Evolutionary conservation across 2,329 filamentous ascomycete genomes (phyloP), one percentile per base, ranked within the genome.

Genomic region (Aspergillus ochraceus): DNA sequence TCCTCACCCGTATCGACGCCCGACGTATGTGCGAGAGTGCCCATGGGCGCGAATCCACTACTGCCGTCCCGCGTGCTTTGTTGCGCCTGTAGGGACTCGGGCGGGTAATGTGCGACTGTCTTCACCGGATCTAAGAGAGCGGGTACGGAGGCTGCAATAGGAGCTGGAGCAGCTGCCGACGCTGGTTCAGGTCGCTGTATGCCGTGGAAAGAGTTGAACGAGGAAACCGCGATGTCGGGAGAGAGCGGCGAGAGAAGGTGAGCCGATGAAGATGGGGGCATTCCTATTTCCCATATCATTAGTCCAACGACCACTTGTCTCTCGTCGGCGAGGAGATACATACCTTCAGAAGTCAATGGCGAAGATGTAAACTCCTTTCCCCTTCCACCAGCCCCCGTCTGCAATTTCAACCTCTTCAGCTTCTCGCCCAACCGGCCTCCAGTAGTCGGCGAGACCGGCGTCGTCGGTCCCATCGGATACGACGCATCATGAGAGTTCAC

Each of bases 351-450:
- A 39, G 78, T 80, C 49, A 82, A 79, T 1, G 36, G 36, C 5
- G 36, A 42, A 14, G 36, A 14, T 81, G 79, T 59, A 92, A 77
- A 58, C 91, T 88, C 45, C 82, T 82, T 39, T 88, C 83, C 88
- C 42, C 82, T 82, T 32, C 88, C 83, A 63, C 85, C 89, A 2
- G 91, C 83, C 63, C 85, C 89, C 2, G 91, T 96, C 39, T 88
- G 89, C 60, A 96, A 78, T 70, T 88, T 92, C 64, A 96, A 77
- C 0, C 92, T 91, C 70, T 85, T 90, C 51, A 96, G 80, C 78
- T 92, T 96, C 73, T 95, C 91, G 58, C 87, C 86, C 62, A 96
- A 76, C 55, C 89, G 84, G 6, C 88, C 86, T n/a, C 87, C 84
- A 17, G 86, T 82, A 6, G 88, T 75, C 29, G 88, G 86, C 32